Evolutionary conservation across 1,284 basidiomycete species (phyloP).

Genomic region (Cryptococcus sp.): DNA sequence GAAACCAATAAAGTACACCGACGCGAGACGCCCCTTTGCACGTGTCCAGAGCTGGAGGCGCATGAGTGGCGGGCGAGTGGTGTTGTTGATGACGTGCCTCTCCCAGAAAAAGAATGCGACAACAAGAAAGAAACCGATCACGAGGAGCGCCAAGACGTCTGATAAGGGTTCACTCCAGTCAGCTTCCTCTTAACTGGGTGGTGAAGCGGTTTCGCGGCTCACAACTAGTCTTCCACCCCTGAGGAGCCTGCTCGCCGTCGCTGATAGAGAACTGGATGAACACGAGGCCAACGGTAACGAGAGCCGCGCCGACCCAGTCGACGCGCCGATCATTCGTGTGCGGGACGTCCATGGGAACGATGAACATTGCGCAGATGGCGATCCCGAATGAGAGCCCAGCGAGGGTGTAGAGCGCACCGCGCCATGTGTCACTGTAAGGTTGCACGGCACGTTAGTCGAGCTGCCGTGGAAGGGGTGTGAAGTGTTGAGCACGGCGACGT

Average conservation of each 20-base stretch:
- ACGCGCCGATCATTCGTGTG: slow-evolving; percentile 58
- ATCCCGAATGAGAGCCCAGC: slow-evolving; percentile 58
- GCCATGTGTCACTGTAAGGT: slow-evolving; percentile 54
- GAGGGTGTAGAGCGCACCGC: slow-evolving; percentile 37
- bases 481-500: slow-evolving; percentile 25
- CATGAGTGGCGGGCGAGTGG: slow-evolving; percentile 63
- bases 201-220: slow-evolving; percentile 46
- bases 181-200: no score
- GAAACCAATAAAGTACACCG: slow-evolving; percentile 65
- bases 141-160: slow-evolving; percentile 57
- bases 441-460: not conserved
- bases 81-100: slow-evolving; percentile 54
- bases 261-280: slow-evolving; percentile 75
- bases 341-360: slow-evolving; percentile 56
- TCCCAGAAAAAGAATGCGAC: slow-evolving; percentile 59
- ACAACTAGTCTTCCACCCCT: slow-evolving; percentile 74
- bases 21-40: slow-evolving; percentile 63
- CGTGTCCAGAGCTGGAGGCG: slow-evolving; percentile 65
- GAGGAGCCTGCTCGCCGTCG: slow-evolving; percentile 64
- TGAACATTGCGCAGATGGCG: slow-evolving; percentile 55
- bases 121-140: slow-evolving; percentile 62
- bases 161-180: not conserved
- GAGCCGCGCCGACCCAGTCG: slow-evolving; percentile 75
- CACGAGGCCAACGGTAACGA: slow-evolving; percentile 71
- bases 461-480: no score